Evolutionary conservation across 495 filamentous ascomycete genomes (phyloP).

Genomic region (Podospora comata): DNA sequence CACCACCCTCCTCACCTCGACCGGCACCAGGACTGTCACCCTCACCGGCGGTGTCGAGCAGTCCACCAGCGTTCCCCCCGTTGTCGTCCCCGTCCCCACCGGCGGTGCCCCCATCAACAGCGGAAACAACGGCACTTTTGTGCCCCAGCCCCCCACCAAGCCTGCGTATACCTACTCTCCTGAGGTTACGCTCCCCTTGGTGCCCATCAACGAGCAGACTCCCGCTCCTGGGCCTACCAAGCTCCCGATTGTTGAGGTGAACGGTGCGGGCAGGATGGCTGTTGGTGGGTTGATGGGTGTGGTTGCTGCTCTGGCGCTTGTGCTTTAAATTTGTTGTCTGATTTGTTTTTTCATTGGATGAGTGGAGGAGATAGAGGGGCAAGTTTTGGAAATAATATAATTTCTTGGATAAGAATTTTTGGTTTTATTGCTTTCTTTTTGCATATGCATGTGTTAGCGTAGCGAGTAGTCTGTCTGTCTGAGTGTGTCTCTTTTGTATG

Average conservation of each 20-base stretch:
- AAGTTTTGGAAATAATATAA: not conserved
- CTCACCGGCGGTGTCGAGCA: not conserved
- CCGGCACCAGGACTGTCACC: conserved; percentile 10
- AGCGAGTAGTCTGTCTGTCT: not conserved
- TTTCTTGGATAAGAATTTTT: not conserved
- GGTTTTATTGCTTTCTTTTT: not conserved
- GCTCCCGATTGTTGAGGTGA: not conserved
- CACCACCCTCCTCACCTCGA: conserved; percentile 8
- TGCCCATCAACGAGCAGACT: not conserved
- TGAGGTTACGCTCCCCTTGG: not conserved
- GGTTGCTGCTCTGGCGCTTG: conserved; percentile 7
- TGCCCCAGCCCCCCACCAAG: not conserved
- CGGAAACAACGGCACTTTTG: not conserved
- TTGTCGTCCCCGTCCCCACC: conserved; percentile 10
- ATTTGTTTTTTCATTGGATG: not conserved
- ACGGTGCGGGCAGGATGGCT: conserved; percentile 9
- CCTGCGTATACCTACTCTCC: not conserved
- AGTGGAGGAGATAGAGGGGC: not conserved
- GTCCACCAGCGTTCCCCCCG: conserved; percentile 8
- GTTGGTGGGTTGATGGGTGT: not conserved
- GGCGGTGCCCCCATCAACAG: not conserved
- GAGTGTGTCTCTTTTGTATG: not conserved
- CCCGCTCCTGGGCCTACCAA: not conserved
- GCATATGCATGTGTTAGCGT: not conserved
- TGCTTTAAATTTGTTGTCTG: conserved; percentile 8